Evolutionary conservation across 495 filamentous ascomycete genomes (phyloP), one percentile per base, ranked within the genome.

Genomic region (Staphylotrichum tortipilum): DNA sequence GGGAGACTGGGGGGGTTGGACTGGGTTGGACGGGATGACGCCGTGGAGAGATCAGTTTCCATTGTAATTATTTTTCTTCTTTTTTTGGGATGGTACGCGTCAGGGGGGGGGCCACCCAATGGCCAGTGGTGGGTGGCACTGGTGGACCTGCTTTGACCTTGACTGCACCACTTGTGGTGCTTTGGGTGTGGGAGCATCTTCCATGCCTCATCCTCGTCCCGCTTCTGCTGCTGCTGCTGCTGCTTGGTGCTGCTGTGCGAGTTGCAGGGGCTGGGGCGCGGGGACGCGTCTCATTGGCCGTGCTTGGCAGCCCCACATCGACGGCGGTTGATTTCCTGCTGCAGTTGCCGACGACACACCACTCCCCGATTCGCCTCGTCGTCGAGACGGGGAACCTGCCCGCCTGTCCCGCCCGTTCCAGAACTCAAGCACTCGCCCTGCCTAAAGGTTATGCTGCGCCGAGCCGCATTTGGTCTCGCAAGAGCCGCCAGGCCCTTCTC

Each of bases 391-490:
- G n/a, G n/a, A 44, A 51, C 3, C 45, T 26, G 19, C 9, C 49
- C 38, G 21, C 24, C 11, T 12, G 35, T 36, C 33, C 18, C 18
- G 28, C 9, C 37, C 18, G 18, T 24, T 10, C 26, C 6, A 10
- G 6, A 28, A 7, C 6, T 10, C 26, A 28, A 7, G 10, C 26
- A 28, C 26, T 10, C 26, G 26, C 22, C 52, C 39, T n/a, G n/a
- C n/a, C n/a, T n/a, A n/a, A n/a, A n/a, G n/a, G n/a, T n/a, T 33
- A 74, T 74, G 71, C 62, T 69, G 53, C 65, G 67, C 62, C 64
- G 63, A 61, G 59, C 60, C 57, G 60, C 61, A 44, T 55, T 62
- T 42, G 59, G 59, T 56, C 59, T 64, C 55, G 48, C 62, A 36
- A 57, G 64, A 64, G 59, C 58, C 45, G 42, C 56, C 52, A 55